Percentiles rank a stretch among this genome's conserved stretches.
These are phyloP conservation scores for Neurospora pannonica DNA, from an alignment of 495 filamentous ascomycete species.

Conservation along the genomic window DNA sequence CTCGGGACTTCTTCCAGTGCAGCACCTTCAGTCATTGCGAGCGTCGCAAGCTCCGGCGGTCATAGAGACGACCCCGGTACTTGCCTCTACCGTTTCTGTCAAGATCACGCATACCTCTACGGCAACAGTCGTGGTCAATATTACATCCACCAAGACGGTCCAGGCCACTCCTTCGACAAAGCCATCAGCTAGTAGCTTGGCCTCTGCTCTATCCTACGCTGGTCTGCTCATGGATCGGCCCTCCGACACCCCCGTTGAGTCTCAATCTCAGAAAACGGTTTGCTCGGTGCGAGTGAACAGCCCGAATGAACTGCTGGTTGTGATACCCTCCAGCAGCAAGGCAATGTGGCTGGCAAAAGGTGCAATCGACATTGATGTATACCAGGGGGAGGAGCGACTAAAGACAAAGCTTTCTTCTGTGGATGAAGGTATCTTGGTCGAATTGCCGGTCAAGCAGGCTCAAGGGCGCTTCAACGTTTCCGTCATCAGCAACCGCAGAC, in stretches of 20 bases:
- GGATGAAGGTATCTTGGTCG: conserved; percentile 37
- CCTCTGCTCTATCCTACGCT: conserved; percentile 26
- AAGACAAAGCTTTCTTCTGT: conserved; percentile 32
- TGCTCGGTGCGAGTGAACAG: conserved; percentile 29
- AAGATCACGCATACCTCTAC: conserved; percentile 22
- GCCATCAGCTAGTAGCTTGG: conserved; percentile 22
- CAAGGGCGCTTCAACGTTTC: conserved; percentile 33
- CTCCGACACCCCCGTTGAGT: conserved; percentile 11
- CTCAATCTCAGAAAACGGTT: conserved; percentile 16
- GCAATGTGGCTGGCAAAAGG: conserved; percentile 31
- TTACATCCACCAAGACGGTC: conserved; percentile 27
- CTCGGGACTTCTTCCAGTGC: neutral
- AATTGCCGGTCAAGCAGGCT: conserved; percentile 29
- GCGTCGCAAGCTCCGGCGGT: neutral
- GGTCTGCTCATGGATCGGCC: conserved; percentile 30
- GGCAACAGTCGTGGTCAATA: conserved; percentile 27
- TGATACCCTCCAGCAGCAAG: conserved; percentile 27
- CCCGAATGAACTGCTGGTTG: conserved; percentile 31
- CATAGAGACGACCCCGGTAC: neutral
- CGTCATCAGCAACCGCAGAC: conserved; percentile 32
- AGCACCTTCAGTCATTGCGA: neutral
- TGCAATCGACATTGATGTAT: conserved; percentile 34
- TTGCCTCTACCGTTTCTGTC: conserved; percentile 1
- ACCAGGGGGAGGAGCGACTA: conserved; percentile 27
- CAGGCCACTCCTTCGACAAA: conserved; percentile 28